phyloP scores from a whole-genome alignment of 73 alveolate species.

The Paraurostyla sp. region DNA sequence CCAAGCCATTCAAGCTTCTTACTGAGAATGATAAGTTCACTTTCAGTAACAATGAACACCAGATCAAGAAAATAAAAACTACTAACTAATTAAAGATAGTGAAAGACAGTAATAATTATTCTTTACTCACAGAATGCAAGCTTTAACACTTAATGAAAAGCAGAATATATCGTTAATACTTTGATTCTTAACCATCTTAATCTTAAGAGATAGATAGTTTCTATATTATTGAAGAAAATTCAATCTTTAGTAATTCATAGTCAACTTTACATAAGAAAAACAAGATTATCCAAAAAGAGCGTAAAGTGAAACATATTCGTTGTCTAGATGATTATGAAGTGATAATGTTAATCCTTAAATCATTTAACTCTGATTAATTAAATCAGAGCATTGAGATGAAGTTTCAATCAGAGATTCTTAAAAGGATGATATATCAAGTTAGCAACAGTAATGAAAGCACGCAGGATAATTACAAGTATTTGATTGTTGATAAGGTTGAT shows the following conservation, averaged over 20 bases:
- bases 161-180: background rate
- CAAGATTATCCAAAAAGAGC: background rate
- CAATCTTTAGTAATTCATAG: background rate
- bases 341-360: background rate
- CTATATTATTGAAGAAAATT: slow-evolving; percentile 14
- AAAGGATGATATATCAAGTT: background rate
- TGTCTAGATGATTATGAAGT: background rate
- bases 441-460: background rate
- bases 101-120: background rate
- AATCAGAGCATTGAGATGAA: background rate
- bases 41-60: background rate
- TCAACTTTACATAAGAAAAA: no score
- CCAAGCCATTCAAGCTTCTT: background rate
- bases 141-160: background rate
- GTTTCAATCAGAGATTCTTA: background rate
- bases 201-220: background rate
- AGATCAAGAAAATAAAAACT: slow-evolving; percentile 1
- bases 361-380: background rate
- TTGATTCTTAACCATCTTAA: background rate
- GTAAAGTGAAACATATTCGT: background rate
- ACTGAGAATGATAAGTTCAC: background rate
- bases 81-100: slow-evolving; percentile 12
- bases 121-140: slow-evolving; percentile 1
- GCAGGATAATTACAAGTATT: background rate
- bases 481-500: background rate